Evolutionary conservation across 805 yeast genomes (phyloP).

Genomic region (Sugiyamaella smithiae): DNA sequence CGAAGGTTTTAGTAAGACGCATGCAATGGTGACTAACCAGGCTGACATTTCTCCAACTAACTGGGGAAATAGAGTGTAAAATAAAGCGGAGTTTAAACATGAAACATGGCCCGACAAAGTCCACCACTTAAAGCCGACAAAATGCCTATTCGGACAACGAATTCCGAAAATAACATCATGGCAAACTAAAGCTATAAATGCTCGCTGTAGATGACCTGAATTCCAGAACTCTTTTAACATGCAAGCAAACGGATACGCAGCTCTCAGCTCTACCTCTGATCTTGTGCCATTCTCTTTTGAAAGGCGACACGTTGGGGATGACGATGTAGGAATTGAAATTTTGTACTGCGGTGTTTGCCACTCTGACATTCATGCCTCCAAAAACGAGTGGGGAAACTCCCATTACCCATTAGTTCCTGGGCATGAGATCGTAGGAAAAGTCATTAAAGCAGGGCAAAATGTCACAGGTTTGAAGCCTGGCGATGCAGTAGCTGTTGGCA

Average conservation of each 20-base stretch:
- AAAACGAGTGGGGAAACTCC: constrained; percentile 49
- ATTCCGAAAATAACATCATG: too few relatives aligned
- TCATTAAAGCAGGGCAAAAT: background rate
- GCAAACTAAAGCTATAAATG: too few relatives aligned
- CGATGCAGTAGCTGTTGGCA: constrained; percentile 79
- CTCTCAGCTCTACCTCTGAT: background rate
- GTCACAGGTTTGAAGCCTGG: constrained; percentile 49
- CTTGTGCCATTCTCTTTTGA: background rate
- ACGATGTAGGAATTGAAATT: constrained; percentile 35
- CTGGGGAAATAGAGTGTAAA: too few relatives aligned
- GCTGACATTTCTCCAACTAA: too few relatives aligned
- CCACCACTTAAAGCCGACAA: too few relatives aligned
- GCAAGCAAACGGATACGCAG: background rate
- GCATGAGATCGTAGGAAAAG: constrained; percentile 42
- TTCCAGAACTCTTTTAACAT: too few relatives aligned
- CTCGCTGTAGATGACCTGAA: too few relatives aligned
- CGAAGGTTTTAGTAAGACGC: too few relatives aligned
- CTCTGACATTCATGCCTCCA: constrained; percentile 51
- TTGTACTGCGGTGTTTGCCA: constrained; percentile 47
- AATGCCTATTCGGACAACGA: too few relatives aligned
- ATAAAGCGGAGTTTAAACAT: too few relatives aligned
- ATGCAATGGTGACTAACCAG: too few relatives aligned
- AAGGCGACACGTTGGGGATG: background rate
- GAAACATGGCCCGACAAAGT: too few relatives aligned
- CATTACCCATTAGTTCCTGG: constrained; percentile 44